Conservation (phyloP, 1,139 yeast genomes). For the Kurtzmaniella quercitrusa region DNA sequence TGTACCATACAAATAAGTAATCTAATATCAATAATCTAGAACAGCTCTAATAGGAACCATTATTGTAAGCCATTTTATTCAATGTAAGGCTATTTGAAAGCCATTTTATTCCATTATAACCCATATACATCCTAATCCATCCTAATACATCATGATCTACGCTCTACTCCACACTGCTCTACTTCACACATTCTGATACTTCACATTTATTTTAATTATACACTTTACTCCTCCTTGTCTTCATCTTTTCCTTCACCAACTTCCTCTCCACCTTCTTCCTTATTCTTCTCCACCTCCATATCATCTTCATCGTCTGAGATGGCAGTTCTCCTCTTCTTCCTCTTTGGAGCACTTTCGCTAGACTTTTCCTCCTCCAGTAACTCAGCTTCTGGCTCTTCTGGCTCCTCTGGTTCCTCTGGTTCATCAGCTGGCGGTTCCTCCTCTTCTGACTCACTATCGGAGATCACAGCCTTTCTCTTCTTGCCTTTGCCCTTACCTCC, state of each 20-base stretch:
- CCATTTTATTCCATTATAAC: too few relatives aligned
- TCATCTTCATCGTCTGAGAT: slow-evolving; percentile 22
- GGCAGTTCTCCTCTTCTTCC: slow-evolving; percentile 17
- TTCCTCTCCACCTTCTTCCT: background rate
- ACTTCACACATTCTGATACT: background rate
- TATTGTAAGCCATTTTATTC: too few relatives aligned
- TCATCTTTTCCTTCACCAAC: slow-evolving; percentile 43
- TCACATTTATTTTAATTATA: background rate
- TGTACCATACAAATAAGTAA: background rate
- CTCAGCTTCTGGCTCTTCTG: slow-evolving; percentile 11
- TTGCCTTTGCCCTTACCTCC: slow-evolving; percentile 16
- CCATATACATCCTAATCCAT: too few relatives aligned
- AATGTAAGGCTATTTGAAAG: too few relatives aligned
- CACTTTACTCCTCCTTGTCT: slow-evolving; percentile 8
- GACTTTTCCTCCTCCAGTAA: slow-evolving; percentile 12
- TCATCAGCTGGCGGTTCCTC: slow-evolving; percentile 16
- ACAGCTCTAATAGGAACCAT: too few relatives aligned
- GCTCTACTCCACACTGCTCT: too few relatives aligned
- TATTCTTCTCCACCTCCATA: slow-evolving; percentile 4
- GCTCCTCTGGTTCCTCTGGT: slow-evolving; percentile 5
- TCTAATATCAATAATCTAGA: too few relatives aligned
- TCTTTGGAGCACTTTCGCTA: slow-evolving; percentile 16
- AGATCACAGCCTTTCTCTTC: slow-evolving; percentile 17
- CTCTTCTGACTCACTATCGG: slow-evolving; percentile 24
- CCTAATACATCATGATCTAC: too few relatives aligned